phyloP scores from a whole-genome alignment of 1,139 yeast species.

The Saccharomyces hybrid region DNA sequence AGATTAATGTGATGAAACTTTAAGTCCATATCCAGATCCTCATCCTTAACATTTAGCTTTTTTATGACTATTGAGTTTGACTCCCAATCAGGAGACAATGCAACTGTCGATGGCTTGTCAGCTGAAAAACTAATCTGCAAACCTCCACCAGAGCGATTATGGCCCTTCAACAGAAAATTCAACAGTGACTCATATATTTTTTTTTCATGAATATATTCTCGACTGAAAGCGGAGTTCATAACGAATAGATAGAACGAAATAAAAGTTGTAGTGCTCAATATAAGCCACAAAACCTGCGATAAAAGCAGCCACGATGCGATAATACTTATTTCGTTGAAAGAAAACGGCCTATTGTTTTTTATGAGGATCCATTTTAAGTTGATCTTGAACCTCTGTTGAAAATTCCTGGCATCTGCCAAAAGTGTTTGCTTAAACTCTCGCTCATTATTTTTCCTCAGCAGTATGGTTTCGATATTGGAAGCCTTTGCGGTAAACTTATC shows the following conservation, averaged over 20 bases:
- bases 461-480: constrained; percentile 19
- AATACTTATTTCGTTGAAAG: constrained; percentile 50
- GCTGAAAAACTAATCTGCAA: neutral
- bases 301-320: constrained; percentile 38
- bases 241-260: constrained; percentile 47
- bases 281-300: constrained; percentile 38
- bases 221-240: constrained; percentile 36
- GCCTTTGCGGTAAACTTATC: neutral
- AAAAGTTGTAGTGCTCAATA: constrained; percentile 59
- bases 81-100: constrained; percentile 44
- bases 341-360: constrained; percentile 41
- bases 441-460: constrained; percentile 23
- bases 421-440: constrained; percentile 33
- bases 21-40: constrained; percentile 27
- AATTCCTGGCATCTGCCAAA: constrained; percentile 39
- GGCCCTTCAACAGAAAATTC: constrained; percentile 33
- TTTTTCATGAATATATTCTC: constrained; percentile 33
- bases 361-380: constrained; percentile 54
- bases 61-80: constrained; percentile 46
- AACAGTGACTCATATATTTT: constrained; percentile 27
- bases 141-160: neutral
- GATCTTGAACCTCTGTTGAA: constrained; percentile 40
- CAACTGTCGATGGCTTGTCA: constrained; percentile 14
- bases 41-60: constrained; percentile 43
- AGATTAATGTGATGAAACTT: constrained; percentile 48